Conservation (phyloP, 495 filamentous ascomycete genomes). For the Corynascus novoguineensis region DNA sequence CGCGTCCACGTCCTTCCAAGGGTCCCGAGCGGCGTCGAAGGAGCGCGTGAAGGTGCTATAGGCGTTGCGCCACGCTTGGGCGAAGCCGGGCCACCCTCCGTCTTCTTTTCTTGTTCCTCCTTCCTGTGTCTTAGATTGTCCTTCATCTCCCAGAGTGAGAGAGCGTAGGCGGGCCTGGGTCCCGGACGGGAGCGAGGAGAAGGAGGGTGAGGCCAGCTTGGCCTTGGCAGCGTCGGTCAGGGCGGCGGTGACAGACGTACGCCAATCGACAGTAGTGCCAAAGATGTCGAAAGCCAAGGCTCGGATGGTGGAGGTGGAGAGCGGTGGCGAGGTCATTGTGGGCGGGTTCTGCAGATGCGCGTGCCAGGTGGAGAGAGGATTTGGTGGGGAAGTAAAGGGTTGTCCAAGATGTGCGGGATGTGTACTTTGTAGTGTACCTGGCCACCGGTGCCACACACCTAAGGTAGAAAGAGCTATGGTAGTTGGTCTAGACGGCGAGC, state of each 20-base stretch:
- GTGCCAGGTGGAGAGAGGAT: background rate
- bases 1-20: conserved; percentile 56
- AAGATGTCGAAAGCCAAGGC: conserved; percentile 60
- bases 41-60: conserved; percentile 56
- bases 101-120: too few relatives aligned
- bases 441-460: too few relatives aligned
- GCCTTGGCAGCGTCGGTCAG: conserved; percentile 45
- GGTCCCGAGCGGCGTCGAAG: conserved; percentile 45
- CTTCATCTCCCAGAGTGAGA: conserved; percentile 49
- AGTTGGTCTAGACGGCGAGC: too few relatives aligned
- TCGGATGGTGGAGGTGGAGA: conserved; percentile 27
- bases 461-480: too few relatives aligned
- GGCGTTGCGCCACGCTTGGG: conserved; percentile 60
- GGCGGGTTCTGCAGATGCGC: too few relatives aligned
- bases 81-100: conserved; percentile 59
- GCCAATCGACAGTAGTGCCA: conserved; percentile 74
- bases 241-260: conserved; percentile 51
- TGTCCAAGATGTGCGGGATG: background rate
- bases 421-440: too few relatives aligned
- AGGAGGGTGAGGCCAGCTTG: conserved; percentile 33
- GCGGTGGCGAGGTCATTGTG: background rate
- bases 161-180: conserved; percentile 41
- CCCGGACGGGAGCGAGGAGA: conserved; percentile 35
- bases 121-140: too few relatives aligned
- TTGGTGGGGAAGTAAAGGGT: background rate